Evolutionary conservation across 257 asterid species (phyloP).

Genomic region (Lavandula angustifolia): DNA sequence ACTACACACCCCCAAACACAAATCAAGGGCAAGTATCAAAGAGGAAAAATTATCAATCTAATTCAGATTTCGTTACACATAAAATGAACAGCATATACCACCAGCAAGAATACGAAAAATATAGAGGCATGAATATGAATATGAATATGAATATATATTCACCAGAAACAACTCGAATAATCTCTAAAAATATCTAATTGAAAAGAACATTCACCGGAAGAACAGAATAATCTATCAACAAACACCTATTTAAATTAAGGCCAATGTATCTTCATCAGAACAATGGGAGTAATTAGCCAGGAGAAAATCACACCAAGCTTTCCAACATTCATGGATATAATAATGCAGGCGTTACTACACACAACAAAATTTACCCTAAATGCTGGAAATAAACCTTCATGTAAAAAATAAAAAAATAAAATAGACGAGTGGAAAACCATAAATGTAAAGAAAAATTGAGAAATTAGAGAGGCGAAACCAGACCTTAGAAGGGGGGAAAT

Average conservation of each 20-base stretch:
- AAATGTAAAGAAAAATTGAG: slow-evolving; percentile 1
- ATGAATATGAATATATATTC: no score
- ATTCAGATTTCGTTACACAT: background rate
- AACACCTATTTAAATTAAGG: background rate
- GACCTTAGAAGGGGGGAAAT: slow-evolving; percentile 70
- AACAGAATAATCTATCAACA: background rate
- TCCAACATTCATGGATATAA: slow-evolving; percentile 17
- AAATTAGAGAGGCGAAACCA: slow-evolving; percentile 22
- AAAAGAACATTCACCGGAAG: background rate
- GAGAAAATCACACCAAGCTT: background rate
- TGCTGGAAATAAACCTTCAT: background rate
- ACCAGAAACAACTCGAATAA: background rate
- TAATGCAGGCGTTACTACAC: background rate
- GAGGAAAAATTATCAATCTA: slow-evolving; percentile 9
- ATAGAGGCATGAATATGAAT: no score
- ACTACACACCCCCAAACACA: background rate
- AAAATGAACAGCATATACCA: background rate
- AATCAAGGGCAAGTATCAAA: slow-evolving; percentile 11
- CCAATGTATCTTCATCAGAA: background rate
- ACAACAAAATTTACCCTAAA: slow-evolving; percentile 2
- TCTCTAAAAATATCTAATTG: background rate
- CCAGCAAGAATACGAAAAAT: background rate
- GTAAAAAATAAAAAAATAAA: background rate
- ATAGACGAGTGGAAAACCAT: background rate
- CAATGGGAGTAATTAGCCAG: background rate